Base-by-base conservation (phyloP, 805 yeast species). In the Torulaspora quercuum region DNA sequence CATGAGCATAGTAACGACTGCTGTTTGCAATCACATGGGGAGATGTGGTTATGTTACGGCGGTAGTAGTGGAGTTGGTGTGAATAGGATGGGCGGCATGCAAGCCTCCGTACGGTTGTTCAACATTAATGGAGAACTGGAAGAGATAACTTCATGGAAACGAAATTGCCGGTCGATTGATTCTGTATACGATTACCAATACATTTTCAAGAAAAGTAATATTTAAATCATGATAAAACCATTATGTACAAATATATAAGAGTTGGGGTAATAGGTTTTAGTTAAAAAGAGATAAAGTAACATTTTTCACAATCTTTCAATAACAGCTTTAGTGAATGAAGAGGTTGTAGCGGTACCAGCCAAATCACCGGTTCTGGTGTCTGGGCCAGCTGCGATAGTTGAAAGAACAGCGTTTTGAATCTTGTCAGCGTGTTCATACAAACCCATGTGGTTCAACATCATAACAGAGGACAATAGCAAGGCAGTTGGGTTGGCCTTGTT, bases 401-500 rank as follows among this genome's bases (percentile, higher is more conserved):
- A 64, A 49, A 77, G 63, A 39, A 89, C 96, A 42, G 98, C 97
- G 51, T 64, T 68, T 73, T 90, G 95, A 60, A 92, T 87, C 66
- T 70, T 75, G 64, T 77, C 82, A 53, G 97, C 97, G 59, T 82
- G 76, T 20, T 72, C 69, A 66, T 75, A 74, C 67, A 92, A 78
- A 36, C 86, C 81, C 97, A 92, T 90, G 76, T 92, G 98, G 73
- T 95, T 84, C 76, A 92, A 82, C 97, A 92, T 90, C 97, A 92
- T 92, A 63, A 89, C 87, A 29, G 97, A 90, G 33, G 96, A 87
- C 63, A 92, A 76, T 65, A 92, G 75, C 63, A 92, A 70, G 40
- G 98, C 98, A 45, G 98, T 92, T 72, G 98, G 98, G 80, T 92
- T 92, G 49, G 98, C 98, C 65, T 86, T 78, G 64, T 95, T 94